phyloP scores from a whole-genome alignment of 2,329 filamentous ascomycete species.

The Pestalotiopsis sp. region DNA sequence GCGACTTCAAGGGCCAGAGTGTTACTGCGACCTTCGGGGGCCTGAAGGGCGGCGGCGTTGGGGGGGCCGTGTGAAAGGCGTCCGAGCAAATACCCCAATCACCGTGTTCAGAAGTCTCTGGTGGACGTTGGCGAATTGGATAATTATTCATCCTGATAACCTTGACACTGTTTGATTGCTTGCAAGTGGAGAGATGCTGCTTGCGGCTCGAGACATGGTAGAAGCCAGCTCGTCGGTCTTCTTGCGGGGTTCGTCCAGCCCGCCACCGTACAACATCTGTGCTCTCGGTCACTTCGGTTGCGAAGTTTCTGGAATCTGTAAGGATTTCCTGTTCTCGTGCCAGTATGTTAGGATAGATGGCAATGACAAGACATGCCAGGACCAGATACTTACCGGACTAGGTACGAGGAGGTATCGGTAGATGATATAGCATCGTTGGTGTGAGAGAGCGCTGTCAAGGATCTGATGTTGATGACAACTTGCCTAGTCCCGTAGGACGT shows the following conservation, averaged over 20 bases:
- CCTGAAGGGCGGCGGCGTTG: background rate
- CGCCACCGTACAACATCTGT: background rate
- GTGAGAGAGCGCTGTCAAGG: background rate
- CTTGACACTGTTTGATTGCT: too few relatives aligned
- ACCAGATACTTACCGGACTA: background rate
- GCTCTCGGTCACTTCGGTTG: background rate
- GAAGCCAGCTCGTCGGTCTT: background rate
- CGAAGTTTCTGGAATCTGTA: background rate
- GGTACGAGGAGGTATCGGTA: background rate
- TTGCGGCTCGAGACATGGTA: background rate
- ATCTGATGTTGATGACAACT: background rate
- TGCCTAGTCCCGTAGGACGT: background rate
- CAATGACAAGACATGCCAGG: background rate
- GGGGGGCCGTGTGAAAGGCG: too few relatives aligned
- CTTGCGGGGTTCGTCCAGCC: background rate
- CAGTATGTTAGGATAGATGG: background rate
- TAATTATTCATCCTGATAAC: background rate
- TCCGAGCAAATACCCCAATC: background rate
- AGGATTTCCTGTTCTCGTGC: background rate
- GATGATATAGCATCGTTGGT: background rate
- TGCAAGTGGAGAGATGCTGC: too few relatives aligned
- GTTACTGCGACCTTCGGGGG: background rate
- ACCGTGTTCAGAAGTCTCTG: background rate
- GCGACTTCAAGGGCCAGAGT: background rate
- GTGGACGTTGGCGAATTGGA: background rate